Evolutionary conservation across 352 stramenopile genomes (phyloP).

Genomic region (Globisporangium viniferum): DNA sequence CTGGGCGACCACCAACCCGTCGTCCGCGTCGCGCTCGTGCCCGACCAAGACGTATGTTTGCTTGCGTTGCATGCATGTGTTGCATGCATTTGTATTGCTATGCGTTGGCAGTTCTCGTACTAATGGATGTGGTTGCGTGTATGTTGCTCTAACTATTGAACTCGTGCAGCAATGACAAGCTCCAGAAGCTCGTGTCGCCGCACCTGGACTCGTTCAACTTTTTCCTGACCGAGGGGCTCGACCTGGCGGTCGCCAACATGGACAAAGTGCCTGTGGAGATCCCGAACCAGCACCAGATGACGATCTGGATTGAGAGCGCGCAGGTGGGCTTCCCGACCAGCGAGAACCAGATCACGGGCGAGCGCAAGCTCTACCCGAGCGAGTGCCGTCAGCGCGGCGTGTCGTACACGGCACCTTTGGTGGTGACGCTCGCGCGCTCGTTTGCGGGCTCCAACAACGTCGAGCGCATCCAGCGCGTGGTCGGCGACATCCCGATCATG

Average conservation of each 20-base stretch:
- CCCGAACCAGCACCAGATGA: constrained; percentile 79
- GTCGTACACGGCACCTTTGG: constrained; percentile 94
- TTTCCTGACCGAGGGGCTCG: constrained; percentile 94
- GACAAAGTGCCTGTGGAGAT: constrained; percentile 88
- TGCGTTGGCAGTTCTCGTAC: not conserved
- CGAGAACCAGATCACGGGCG: constrained; percentile 81
- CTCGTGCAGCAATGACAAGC: constrained; percentile 62
- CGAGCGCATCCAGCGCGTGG: constrained; percentile 79
- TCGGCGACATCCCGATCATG: constrained; percentile 98
- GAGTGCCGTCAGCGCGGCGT: constrained; percentile 97
- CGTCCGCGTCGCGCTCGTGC: constrained; percentile 67
- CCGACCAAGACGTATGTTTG: constrained; percentile 56
- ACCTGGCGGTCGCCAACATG: constrained; percentile 91
- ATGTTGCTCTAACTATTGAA: not conserved
- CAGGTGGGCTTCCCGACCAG: constrained; percentile 88
- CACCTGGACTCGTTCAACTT: constrained; percentile 99
- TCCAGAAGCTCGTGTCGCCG: constrained; percentile 91
- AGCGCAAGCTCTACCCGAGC: constrained; percentile 87
- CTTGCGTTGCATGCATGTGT: too few species aligned
- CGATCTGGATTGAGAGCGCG: constrained; percentile 93
- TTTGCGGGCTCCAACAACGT: constrained; percentile 80
- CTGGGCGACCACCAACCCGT: constrained; percentile 83
- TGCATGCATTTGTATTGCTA: not conserved
- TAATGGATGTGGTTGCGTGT: not conserved
- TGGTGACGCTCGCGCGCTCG: constrained; percentile 89